Evolutionary conservation across 1,139 yeast genomes (phyloP).

Genomic region (Yamadazyma dushanensis): DNA sequence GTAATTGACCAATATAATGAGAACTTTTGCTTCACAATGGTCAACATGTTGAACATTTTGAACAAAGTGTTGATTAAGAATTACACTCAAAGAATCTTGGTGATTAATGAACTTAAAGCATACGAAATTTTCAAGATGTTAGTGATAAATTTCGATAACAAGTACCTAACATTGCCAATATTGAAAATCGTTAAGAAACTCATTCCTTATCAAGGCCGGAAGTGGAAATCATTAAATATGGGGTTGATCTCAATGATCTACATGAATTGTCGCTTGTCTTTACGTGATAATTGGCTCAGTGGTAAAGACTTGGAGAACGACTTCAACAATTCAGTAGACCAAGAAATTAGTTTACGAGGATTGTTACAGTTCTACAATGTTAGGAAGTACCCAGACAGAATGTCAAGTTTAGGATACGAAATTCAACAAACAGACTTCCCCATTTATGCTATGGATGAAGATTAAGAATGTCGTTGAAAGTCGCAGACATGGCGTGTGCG

Average conservation of each 20-base stretch:
- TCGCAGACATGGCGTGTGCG: conserved; percentile 2
- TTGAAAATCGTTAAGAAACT: conserved; percentile 74
- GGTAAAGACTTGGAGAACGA: conserved; percentile 80
- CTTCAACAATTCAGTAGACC: conserved; percentile 76
- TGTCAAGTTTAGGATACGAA: conserved; percentile 58
- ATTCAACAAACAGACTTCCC: conserved; percentile 9
- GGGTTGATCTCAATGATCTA: conserved; percentile 87
- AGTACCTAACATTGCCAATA: conserved; percentile 65
- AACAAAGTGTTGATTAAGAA: conserved; percentile 47
- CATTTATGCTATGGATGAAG: conserved; percentile 12
- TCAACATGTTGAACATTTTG: conserved; percentile 44
- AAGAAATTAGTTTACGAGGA: conserved; percentile 82
- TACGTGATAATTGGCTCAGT: conserved; percentile 87
- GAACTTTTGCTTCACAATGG: conserved; percentile 44
- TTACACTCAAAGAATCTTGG: conserved; percentile 53
- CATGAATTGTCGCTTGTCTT: conserved; percentile 65
- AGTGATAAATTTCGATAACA: conserved; percentile 55
- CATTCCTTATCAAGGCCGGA: conserved; percentile 88
- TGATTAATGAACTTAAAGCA: conserved; percentile 57
- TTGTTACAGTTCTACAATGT: conserved; percentile 77
- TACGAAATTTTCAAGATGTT: conserved; percentile 48
- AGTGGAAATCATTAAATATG: conserved; percentile 94
- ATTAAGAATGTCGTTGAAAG: conserved; percentile 2
- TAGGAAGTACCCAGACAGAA: conserved; percentile 51
- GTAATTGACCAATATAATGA: conserved; percentile 36